Evolutionary conservation across 352 stramenopile species (phyloP), one percentile per base, ranked within the genome.

Genomic region (Globisporangium irregulare): DNA sequence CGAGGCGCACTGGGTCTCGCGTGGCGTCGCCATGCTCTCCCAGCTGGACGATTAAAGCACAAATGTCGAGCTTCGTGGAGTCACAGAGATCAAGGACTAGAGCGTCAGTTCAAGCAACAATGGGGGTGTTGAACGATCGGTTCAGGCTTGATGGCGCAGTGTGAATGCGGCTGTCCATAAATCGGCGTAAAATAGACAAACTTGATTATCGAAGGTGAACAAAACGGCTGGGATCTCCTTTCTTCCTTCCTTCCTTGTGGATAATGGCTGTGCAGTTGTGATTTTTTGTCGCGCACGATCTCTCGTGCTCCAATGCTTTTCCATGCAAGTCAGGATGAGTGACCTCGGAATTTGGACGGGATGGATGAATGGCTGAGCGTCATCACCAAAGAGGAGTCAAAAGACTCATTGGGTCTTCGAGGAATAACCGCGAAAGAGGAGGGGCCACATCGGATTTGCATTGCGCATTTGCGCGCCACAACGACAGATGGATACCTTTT

Each of bases 11-110:
- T 98, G 95, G 95, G 93, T 98, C 51, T 80, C 93, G 62, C 81
- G 93, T 24, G 95, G 95, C 43, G 94, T 98, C 51, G 93, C 94
- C 36, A 98, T 98, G 91, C 79, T 98, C 54, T 91, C 89, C 27
- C 85, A 94, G 72, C 74, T 97, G 25, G 90, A 97, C 68, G 90
- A 97, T 53, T 97, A 32, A 84, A 55, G 8, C 1, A 20, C 29
- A 22, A 50, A 6, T 34, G 29, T 27, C n/a, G 20, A 18, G 29
- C 27, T 27, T 62, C 20, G 9, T 48, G 41, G 38, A 3, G 24
- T 36, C 4, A 15, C 1, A 29, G 54, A 29, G 25, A 18, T 9
- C 25, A 18, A 24, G 48, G 46, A 14, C 20, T 46, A 2, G 29
- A 46, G 29, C 55, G 32, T 55, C 10, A 51, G 55, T 48, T 9